A percentile compares a stretch with the other conserved stretches of the same genome.
These are phyloP conservation scores for Leccinum boreale DNA, from an alignment of 768 basidiomycete genomes.

Conservation along the genomic window DNA sequence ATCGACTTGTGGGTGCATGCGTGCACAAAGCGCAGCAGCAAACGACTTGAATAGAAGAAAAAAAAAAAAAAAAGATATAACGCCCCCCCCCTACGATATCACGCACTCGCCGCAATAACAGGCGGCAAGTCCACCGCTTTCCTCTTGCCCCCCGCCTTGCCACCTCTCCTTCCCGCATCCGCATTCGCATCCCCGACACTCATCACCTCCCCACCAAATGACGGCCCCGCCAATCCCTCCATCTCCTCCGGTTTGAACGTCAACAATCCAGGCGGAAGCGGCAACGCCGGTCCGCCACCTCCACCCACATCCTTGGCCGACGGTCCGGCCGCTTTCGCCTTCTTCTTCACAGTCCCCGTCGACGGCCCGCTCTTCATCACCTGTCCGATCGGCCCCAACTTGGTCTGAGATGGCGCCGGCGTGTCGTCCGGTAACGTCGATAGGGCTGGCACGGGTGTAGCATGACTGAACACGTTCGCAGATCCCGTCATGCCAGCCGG, in stretches of 20 bases:
- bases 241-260: constrained; percentile 18
- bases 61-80: too few species aligned
- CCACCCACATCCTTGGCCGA: constrained; percentile 22
- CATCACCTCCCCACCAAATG: constrained; percentile 11
- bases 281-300: constrained; percentile 14
- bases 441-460: constrained; percentile 4
- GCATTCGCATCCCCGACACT: constrained; percentile 1
- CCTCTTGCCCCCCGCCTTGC: constrained; percentile 18
- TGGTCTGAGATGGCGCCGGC: constrained; percentile 55
- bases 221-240: constrained; percentile 14
- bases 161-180: constrained; percentile 12
- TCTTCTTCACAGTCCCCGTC: constrained; percentile 60
- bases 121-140: constrained; percentile 31
- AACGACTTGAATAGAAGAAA: too few species aligned
- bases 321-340: constrained; percentile 29
- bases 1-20: too few species aligned
- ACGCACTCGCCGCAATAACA: constrained; percentile 34
- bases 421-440: constrained; percentile 62
- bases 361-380: constrained; percentile 51
- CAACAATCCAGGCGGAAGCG: constrained; percentile 19
- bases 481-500: constrained; percentile 4
- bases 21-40: too few species aligned
- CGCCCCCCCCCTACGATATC: not conserved
- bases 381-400: constrained; percentile 79
- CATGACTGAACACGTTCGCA: not conserved